Conservation (phyloP, 805 yeast genomes). For the Kluyveromyces nonfermentans region DNA sequence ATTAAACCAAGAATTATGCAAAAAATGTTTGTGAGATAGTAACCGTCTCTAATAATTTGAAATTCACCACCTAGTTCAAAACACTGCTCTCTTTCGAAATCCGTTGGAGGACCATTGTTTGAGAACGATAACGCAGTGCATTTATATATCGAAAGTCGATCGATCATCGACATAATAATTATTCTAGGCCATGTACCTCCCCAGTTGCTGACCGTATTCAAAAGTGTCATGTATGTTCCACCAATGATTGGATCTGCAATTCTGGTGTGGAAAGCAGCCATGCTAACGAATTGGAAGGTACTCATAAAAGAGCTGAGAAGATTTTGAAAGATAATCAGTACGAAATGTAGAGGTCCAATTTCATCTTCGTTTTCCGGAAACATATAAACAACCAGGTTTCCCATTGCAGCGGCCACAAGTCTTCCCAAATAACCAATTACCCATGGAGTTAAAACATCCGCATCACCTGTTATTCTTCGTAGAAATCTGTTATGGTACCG, state of each 20-base stretch:
- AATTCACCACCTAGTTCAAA: slow-evolving; percentile 46
- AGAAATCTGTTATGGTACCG: slow-evolving; percentile 6
- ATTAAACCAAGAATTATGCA: slow-evolving; percentile 61
- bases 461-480: slow-evolving; percentile 21
- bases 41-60: slow-evolving; percentile 60
- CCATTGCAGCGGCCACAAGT: slow-evolving; percentile 61
- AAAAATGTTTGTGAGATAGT: slow-evolving; percentile 62
- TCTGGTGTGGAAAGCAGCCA: slow-evolving; percentile 89
- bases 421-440: slow-evolving; percentile 78
- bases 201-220: slow-evolving; percentile 82
- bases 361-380: slow-evolving; percentile 55
- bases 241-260: slow-evolving; percentile 95
- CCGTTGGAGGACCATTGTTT: neutral
- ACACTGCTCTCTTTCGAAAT: slow-evolving; percentile 40
- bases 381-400: slow-evolving; percentile 58
- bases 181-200: slow-evolving; percentile 98
- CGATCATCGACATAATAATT: slow-evolving; percentile 72
- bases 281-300: slow-evolving; percentile 89
- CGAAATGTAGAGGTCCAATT: slow-evolving; percentile 42
- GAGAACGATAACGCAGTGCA: slow-evolving; percentile 36
- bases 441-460: slow-evolving; percentile 80
- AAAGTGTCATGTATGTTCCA: slow-evolving; percentile 95
- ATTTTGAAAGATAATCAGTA: slow-evolving; percentile 74
- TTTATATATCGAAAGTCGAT: slow-evolving; percentile 56
- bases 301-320: slow-evolving; percentile 83